Conservation (phyloP, 768 basidiomycete genomes). For the Suillus hirtellus region DNA sequence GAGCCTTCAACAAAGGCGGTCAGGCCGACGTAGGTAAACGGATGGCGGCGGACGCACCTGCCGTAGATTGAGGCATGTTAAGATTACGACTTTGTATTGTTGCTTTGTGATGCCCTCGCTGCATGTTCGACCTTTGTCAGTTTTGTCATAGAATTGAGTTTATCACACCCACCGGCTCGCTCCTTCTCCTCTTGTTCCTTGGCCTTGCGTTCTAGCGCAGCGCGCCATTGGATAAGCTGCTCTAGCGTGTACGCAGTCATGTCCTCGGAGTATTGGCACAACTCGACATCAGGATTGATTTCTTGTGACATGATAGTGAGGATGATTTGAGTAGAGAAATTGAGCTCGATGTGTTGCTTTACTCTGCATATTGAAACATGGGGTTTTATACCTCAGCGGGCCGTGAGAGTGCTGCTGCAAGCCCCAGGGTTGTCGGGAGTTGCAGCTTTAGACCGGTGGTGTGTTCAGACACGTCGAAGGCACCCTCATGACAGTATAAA, state of each 20-base stretch:
- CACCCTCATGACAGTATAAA: slow-evolving; percentile 2
- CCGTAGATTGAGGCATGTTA: not conserved
- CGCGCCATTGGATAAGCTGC: slow-evolving; percentile 7
- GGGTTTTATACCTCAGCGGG: slow-evolving; percentile 3
- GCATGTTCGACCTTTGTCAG: not conserved
- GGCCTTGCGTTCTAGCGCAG: not conserved
- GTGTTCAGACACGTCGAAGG: not conserved
- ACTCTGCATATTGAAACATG: not conserved
- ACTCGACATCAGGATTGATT: not conserved
- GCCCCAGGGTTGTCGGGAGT: not conserved
- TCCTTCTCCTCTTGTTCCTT: slow-evolving; percentile 8
- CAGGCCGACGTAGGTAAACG: not conserved
- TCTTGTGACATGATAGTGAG: not conserved
- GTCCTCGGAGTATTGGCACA: slow-evolving; percentile 5
- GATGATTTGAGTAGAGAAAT: not conserved
- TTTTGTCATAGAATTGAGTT: not conserved
- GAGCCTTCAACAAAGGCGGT: not conserved
- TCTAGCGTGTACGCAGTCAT: slow-evolving; percentile 7
- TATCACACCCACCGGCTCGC: not conserved
- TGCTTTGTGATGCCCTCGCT: not conserved
- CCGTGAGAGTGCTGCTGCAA: slow-evolving; percentile 2
- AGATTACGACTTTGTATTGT: not conserved
- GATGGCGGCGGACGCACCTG: not conserved
- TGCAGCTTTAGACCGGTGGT: not conserved
- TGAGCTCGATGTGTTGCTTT: not conserved